phyloP scores from a whole-genome alignment of 1,284 basidiomycete genomes.

The Austroboletus olivaceoglutinosus region DNA sequence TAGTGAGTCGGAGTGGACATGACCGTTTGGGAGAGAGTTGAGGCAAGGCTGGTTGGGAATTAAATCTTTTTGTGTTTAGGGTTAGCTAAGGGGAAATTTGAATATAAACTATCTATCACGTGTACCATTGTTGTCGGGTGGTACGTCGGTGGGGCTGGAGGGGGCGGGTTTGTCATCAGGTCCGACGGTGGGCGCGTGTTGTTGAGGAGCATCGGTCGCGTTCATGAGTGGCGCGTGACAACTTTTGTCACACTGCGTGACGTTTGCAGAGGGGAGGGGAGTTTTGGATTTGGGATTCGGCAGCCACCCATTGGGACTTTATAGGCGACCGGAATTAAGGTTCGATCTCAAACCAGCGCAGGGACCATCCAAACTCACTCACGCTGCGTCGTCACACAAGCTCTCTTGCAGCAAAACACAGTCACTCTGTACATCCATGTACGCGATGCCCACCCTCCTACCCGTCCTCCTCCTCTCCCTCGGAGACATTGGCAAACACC shows the following conservation, averaged over 20 bases:
- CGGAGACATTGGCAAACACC: constrained; percentile 59
- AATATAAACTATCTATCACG: constrained; percentile 34
- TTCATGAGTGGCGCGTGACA: constrained; percentile 57
- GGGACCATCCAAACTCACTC: constrained; percentile 49
- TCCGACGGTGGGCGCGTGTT: constrained; percentile 30
- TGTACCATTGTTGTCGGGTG: constrained; percentile 35
- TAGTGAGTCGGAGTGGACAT: constrained; percentile 54
- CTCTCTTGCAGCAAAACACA: constrained; percentile 7
- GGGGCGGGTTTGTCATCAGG: constrained; percentile 31
- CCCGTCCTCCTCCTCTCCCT: constrained; percentile 56
- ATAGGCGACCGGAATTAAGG: constrained; percentile 75
- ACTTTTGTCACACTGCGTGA: constrained; percentile 50
- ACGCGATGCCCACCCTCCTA: constrained; percentile 38
- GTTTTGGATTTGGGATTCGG: constrained; percentile 70
- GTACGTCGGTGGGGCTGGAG: constrained; percentile 34
- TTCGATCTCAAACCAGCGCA: constrained; percentile 70
- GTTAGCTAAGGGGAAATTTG: constrained; percentile 46
- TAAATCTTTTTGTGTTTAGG: constrained; percentile 46
- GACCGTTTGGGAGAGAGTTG: constrained; percentile 53
- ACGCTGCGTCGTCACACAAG: constrained; percentile 25
- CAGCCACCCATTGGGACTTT: constrained; percentile 68
- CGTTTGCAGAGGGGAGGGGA: constrained; percentile 47
- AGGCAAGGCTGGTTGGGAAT: constrained; percentile 59
- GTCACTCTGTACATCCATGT: constrained; percentile 25
- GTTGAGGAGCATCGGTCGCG: constrained; percentile 45